These are phyloP conservation scores for Gossypium turneri DNA, from an alignment of 345 rosid species.

Conservation along the genomic window DNA sequence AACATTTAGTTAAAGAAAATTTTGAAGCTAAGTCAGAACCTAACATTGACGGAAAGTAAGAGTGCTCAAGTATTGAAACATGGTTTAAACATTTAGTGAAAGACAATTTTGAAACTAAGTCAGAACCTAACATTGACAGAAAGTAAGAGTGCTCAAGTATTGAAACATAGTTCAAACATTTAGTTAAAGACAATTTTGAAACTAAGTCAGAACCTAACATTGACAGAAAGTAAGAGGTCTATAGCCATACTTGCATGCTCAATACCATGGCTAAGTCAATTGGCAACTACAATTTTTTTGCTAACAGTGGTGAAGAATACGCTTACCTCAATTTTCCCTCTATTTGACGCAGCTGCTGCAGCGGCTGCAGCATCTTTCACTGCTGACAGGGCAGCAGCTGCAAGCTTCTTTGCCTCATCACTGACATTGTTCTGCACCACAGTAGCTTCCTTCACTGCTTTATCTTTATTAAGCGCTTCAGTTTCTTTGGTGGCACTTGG, in stretches of 20 bases:
- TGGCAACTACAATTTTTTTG: not conserved
- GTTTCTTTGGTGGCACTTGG: conserved; percentile 14
- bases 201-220: not conserved
- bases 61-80: not conserved
- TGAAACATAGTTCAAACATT: not conserved
- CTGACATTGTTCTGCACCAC: conserved; percentile 27
- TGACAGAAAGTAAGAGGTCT: not conserved
- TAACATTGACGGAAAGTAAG: conserved; percentile 4
- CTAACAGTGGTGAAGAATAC: not conserved
- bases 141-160: not conserved
- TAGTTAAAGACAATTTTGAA: conserved; percentile 2
- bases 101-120: not conserved
- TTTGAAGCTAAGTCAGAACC: not conserved
- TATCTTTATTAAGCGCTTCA: conserved; percentile 11
- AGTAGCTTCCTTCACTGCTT: conserved; percentile 22
- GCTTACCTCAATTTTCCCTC: conserved; percentile 80
- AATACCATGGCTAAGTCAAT: not conserved
- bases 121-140: not conserved
- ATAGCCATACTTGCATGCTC: conserved; percentile 1
- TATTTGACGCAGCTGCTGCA: conserved; percentile 52
- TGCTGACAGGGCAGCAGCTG: conserved; percentile 90
- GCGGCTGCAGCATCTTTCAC: conserved; percentile 70
- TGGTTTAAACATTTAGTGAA: not conserved
- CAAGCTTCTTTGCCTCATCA: conserved; percentile 66
- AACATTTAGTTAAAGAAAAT: conserved; percentile 4